Conservation (phyloP, 192 early-diverging fungal species). For the Coemansia sp. region DNA sequence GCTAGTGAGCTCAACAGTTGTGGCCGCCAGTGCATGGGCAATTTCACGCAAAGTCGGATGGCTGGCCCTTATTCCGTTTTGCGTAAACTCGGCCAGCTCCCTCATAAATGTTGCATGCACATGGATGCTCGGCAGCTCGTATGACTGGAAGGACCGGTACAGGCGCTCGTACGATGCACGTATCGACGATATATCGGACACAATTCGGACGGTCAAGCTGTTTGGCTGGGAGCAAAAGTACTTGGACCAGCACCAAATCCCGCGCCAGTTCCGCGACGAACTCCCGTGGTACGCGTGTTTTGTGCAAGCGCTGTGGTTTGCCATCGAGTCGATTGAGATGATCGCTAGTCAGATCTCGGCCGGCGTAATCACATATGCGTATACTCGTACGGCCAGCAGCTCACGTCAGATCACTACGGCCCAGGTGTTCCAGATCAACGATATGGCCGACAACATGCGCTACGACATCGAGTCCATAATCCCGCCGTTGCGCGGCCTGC, state of each 20-base stretch:
- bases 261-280: neutral
- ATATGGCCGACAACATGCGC: slow-evolving; percentile 5
- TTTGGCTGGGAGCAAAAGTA: slow-evolving; percentile 45
- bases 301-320: slow-evolving; percentile 12
- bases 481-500: neutral
- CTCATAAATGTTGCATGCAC: neutral
- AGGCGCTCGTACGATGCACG: neutral
- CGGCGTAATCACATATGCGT: slow-evolving; percentile 9
- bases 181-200: slow-evolving; percentile 12
- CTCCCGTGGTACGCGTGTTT: slow-evolving; percentile 38
- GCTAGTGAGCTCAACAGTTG: slow-evolving; percentile 3
- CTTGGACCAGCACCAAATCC: slow-evolving; percentile 2
- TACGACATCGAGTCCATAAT: neutral
- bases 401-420: slow-evolving; percentile 19
- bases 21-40: slow-evolving; percentile 6
- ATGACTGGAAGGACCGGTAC: slow-evolving; percentile 9
- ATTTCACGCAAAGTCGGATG: slow-evolving; percentile 24
- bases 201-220: slow-evolving; percentile 35
- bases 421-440: slow-evolving; percentile 18
- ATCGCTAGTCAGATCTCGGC: slow-evolving; percentile 3
- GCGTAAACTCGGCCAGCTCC: neutral
- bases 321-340: neutral
- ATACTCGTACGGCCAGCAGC: neutral
- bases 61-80: slow-evolving; percentile 18
- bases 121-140: neutral